Evolutionary conservation across 176 grass and related monocot species (phyloP).

Genomic region (Pontederia paniculata): DNA sequence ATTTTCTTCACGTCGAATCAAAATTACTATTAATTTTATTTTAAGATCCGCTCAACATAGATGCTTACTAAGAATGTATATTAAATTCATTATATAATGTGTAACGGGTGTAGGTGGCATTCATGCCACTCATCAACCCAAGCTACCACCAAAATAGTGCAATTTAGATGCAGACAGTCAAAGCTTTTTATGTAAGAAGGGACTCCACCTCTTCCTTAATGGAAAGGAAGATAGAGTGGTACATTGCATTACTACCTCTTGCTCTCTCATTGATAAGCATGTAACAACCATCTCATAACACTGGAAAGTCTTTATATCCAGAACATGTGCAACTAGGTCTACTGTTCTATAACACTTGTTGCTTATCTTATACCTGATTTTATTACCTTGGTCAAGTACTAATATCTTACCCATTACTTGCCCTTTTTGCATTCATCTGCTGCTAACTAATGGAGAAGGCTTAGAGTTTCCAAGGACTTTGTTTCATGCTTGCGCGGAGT

Average conservation of each 20-base stretch:
- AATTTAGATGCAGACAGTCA: slow-evolving; percentile 24
- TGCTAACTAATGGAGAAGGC: slow-evolving; percentile 60
- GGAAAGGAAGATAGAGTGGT: slow-evolving; percentile 22
- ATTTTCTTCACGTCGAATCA: no score
- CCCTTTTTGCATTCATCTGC: no score
- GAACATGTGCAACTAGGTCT: slow-evolving; percentile 9
- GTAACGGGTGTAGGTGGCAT: slow-evolving; percentile 22
- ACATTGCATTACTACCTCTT: slow-evolving; percentile 30
- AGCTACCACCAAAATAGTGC: slow-evolving; percentile 17
- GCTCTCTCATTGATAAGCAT: slow-evolving; percentile 45
- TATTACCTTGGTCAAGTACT: no score
- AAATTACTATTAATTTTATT: no score
- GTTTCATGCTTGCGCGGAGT: slow-evolving; percentile 26
- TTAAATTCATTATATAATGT: no score
- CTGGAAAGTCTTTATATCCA: slow-evolving; percentile 10
- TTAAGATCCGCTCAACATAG: no score
- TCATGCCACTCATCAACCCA: slow-evolving; percentile 22
- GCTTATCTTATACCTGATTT: not conserved
- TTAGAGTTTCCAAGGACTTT: slow-evolving; percentile 63
- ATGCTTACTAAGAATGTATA: no score
- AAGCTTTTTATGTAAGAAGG: slow-evolving; percentile 31
- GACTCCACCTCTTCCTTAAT: slow-evolving; percentile 30
- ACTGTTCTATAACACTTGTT: slow-evolving; percentile 19
- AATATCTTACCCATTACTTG: no score
- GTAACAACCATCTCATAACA: no score